Conservation (phyloP, 2,329 filamentous ascomycete genomes). For the Ophiostoma triangulosporum region DNA sequence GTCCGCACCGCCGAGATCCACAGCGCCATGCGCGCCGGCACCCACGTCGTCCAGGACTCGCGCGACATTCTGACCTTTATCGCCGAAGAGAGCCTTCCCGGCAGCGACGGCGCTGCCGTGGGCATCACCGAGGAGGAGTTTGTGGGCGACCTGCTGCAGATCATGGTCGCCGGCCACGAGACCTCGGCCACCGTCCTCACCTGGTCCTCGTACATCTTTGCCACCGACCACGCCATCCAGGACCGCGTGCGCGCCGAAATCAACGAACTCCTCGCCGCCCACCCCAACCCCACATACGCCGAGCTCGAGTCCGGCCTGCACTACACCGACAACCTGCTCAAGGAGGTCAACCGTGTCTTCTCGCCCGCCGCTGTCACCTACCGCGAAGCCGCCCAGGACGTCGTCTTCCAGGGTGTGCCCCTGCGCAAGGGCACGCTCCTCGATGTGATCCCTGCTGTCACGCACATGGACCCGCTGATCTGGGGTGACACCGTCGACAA, state of each 20-base stretch:
- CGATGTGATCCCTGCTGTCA: constrained; percentile 23
- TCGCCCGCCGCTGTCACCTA: constrained; percentile 15
- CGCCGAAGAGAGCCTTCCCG: constrained; percentile 16
- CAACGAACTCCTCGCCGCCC: constrained; percentile 22
- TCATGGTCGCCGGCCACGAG: constrained; percentile 21
- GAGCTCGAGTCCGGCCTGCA: constrained; percentile 10
- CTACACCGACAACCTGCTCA: constrained; percentile 23
- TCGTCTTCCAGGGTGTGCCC: constrained; percentile 20
- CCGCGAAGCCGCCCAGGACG: constrained; percentile 16
- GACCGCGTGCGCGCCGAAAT: constrained; percentile 23
- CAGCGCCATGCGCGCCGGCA: constrained; percentile 14
- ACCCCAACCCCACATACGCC: constrained; percentile 11
- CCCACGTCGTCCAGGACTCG: constrained; percentile 12
- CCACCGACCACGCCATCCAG: constrained; percentile 22
- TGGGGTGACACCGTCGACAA: constrained; percentile 26
- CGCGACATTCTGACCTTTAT: constrained; percentile 18
- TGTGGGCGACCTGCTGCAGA: constrained; percentile 13
- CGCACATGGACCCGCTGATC: constrained; percentile 22
- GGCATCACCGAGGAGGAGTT: constrained; percentile 16
- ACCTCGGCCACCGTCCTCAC: constrained; percentile 20
- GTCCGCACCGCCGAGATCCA: constrained; percentile 17
- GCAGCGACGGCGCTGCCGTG: constrained; percentile 9
- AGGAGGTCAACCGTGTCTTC: constrained; percentile 23
- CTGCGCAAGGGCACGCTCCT: constrained; percentile 25
- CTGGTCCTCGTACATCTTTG: constrained; percentile 23